These are phyloP conservation scores for Boletus sp. DNA, from an alignment of 768 basidiomycete species.

Conservation along the genomic window DNA sequence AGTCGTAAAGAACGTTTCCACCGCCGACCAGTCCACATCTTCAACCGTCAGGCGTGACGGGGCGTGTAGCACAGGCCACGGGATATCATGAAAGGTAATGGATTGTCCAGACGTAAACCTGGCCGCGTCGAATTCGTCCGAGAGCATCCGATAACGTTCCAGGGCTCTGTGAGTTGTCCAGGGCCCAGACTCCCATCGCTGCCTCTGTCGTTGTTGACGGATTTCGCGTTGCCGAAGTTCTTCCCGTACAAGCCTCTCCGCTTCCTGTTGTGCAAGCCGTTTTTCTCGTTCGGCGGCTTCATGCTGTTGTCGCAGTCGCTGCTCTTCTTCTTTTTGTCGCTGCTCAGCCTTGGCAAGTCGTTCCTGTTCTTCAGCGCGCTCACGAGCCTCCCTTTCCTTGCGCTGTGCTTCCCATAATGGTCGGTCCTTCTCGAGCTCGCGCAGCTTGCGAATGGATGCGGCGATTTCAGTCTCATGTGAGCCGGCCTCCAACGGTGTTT, in stretches of 20 bases:
- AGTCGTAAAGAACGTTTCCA: slow-evolving; percentile 66
- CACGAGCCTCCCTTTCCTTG: slow-evolving; percentile 42
- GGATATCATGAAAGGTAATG: slow-evolving; percentile 60
- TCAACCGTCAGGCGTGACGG: slow-evolving; percentile 54
- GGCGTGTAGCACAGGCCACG: slow-evolving; percentile 70
- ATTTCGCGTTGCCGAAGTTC: slow-evolving; percentile 39
- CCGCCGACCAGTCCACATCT: slow-evolving; percentile 68
- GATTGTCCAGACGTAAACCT: slow-evolving; percentile 54
- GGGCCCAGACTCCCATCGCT: slow-evolving; percentile 53
- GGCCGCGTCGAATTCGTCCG: slow-evolving; percentile 61
- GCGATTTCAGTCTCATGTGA: slow-evolving; percentile 46
- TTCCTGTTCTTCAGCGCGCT: slow-evolving; percentile 44
- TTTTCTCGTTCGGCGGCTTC: slow-evolving; percentile 28
- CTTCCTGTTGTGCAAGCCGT: slow-evolving; percentile 24
- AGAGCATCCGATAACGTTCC: slow-evolving; percentile 61
- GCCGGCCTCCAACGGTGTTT: slow-evolving; percentile 31
- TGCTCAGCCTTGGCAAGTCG: slow-evolving; percentile 35
- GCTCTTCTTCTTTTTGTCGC: slow-evolving; percentile 33
- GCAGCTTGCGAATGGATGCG: slow-evolving; percentile 66
- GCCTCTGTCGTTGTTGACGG: slow-evolving; percentile 46
- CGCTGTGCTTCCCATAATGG: slow-evolving; percentile 62
- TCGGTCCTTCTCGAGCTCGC: slow-evolving; percentile 61
- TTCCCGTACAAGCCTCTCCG: slow-evolving; percentile 32
- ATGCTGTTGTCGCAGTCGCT: slow-evolving; percentile 20
- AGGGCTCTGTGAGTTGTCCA: slow-evolving; percentile 70